These are phyloP conservation scores for Thuidium tamariscinum DNA, from an alignment of 225 moss, liverwort and hornwort species.

Conservation along the genomic window DNA sequence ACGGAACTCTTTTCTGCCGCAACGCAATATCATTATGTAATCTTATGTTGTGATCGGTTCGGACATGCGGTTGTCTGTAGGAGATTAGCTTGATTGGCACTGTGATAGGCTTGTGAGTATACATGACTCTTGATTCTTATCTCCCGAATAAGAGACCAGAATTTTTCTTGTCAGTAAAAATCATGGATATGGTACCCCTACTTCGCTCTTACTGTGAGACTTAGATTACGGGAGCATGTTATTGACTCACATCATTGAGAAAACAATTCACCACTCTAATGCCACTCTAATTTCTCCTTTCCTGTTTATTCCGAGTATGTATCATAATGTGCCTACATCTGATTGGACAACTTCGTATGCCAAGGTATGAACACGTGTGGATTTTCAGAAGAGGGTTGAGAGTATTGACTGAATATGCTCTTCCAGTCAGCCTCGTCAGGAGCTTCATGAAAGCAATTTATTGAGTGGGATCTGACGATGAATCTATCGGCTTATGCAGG, in stretches of 20 bases:
- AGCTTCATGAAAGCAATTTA: background rate
- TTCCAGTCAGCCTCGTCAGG: background rate
- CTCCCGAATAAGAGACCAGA: no score
- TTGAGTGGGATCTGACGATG: background rate
- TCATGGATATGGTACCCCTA: background rate
- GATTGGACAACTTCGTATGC: background rate
- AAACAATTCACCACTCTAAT: no score
- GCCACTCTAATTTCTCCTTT: background rate
- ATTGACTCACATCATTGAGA: background rate
- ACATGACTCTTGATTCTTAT: background rate
- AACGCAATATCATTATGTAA: background rate
- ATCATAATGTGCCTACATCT: background rate
- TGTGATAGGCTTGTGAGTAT: background rate
- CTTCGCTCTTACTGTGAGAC: background rate
- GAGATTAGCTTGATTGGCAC: background rate
- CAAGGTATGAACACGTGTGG: background rate
- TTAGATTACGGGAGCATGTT: background rate
- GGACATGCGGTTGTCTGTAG: background rate
- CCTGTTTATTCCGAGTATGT: background rate
- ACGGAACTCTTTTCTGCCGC: background rate
- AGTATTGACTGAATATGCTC: background rate
- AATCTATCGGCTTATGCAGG: slow-evolving; percentile 2
- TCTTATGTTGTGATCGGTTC: background rate
- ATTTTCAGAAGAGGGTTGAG: background rate
- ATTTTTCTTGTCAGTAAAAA: background rate